These are phyloP conservation scores for Mycosphaerella sp. DNA, from an alignment of 2,329 filamentous ascomycete genomes.

Conservation along the genomic window DNA sequence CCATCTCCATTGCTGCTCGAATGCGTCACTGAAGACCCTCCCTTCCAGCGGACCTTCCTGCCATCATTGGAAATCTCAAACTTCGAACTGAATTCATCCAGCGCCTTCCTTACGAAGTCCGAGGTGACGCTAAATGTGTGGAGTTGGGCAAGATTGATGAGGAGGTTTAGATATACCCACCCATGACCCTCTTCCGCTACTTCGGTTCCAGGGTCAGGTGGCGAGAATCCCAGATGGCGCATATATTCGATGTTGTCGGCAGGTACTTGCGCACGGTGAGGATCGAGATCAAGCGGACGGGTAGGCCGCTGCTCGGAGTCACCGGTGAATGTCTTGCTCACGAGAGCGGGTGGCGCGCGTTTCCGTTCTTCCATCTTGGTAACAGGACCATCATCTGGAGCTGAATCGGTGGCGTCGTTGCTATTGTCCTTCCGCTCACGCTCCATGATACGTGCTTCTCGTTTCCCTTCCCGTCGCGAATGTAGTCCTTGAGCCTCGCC, in stretches of 20 bases:
- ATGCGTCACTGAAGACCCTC: conserved; percentile 57
- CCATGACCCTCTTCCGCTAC: conserved; percentile 61
- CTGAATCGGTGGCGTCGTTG: conserved; percentile 6
- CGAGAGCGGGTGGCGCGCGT: background rate
- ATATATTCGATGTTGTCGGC: conserved; percentile 75
- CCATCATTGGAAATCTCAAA: conserved; percentile 74
- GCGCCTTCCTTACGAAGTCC: conserved; percentile 66
- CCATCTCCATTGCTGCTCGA: conserved; percentile 50
- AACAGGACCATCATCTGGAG: conserved; percentile 5
- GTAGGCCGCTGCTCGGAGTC: conserved; percentile 65
- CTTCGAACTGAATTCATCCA: conserved; percentile 63
- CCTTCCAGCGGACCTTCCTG: conserved; percentile 72
- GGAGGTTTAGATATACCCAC: conserved; percentile 76
- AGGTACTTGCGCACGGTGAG: conserved; percentile 66
- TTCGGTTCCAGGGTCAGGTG: conserved; percentile 48
- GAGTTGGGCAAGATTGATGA: conserved; percentile 75
- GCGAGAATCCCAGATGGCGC: conserved; percentile 62
- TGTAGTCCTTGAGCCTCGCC: conserved; percentile 37
- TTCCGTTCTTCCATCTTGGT: background rate
- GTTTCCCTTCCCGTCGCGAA: conserved; percentile 36
- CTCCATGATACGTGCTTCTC: conserved; percentile 43
- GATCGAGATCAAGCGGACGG: conserved; percentile 68
- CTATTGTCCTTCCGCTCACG: conserved; percentile 15
- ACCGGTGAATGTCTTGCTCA: background rate
- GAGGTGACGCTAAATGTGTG: conserved; percentile 79